Conservation (phyloP, 169 alveolate genomes). For the Blepharisma undulans region DNA sequence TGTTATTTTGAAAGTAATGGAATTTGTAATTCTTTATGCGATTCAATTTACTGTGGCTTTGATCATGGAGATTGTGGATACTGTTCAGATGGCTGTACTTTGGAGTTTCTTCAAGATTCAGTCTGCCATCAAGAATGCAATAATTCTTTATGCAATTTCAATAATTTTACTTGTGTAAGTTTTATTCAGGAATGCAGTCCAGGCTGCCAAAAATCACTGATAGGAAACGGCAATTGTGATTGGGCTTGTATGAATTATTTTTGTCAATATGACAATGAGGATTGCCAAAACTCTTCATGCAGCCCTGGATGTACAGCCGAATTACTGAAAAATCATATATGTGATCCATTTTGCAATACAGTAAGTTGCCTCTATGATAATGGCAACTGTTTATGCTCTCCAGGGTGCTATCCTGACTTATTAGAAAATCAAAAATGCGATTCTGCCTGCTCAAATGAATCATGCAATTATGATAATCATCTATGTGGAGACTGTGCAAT, state of each 20-base stretch:
- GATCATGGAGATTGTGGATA: constrained; percentile 20
- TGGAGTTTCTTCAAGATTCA: background rate
- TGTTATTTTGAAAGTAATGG: background rate
- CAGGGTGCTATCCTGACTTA: background rate
- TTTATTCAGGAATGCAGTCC: background rate
- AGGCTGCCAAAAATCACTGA: background rate
- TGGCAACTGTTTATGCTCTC: background rate
- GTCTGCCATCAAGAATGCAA: background rate
- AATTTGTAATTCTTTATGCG: background rate
- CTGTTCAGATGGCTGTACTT: background rate
- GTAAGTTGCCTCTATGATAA: background rate
- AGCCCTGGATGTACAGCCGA: background rate
- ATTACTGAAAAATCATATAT: background rate
- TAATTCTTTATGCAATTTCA: background rate
- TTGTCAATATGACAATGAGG: background rate
- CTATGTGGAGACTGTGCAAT: background rate
- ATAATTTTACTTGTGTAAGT: background rate
- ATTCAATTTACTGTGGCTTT: background rate
- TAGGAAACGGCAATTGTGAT: background rate
- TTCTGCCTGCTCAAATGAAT: background rate
- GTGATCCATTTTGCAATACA: background rate
- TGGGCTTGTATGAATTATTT: background rate
- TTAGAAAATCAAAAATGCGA: background rate
- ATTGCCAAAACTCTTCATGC: background rate
- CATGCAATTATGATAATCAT: background rate